Evolutionary conservation across 768 basidiomycete species (phyloP).

Genomic region (Dictyophora rubrovolvata): DNA sequence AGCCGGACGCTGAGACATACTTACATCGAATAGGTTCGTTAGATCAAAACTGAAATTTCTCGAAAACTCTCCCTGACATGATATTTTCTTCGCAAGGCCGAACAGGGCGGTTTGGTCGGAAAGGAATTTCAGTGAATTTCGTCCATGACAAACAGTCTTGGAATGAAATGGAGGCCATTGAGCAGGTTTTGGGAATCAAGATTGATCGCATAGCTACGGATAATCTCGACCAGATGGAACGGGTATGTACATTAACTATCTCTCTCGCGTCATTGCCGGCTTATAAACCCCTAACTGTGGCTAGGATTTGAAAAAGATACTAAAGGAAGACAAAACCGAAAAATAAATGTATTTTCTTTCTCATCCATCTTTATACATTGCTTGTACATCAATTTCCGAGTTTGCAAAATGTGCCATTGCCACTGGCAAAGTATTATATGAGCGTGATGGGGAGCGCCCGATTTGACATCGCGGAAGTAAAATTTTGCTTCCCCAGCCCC

Average conservation of each 20-base stretch:
- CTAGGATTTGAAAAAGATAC: conserved; percentile 8
- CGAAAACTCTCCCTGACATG: not conserved
- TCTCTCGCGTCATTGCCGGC: not conserved
- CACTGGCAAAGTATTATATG: not conserved
- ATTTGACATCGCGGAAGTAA: not conserved
- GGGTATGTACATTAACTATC: conserved; percentile 38
- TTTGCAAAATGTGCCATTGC: no score
- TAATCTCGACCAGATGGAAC: conserved; percentile 90
- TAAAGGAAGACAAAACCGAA: conserved; percentile 4
- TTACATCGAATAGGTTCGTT: conserved; percentile 89
- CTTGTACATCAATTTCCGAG: no score
- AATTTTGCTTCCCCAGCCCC: not conserved
- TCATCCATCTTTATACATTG: not conserved
- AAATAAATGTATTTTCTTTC: not conserved
- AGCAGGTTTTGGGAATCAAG: conserved; percentile 61
- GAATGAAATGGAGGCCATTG: conserved; percentile 84
- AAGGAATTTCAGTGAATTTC: conserved; percentile 95
- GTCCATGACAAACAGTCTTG: conserved; percentile 86
- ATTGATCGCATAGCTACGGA: conserved; percentile 83
- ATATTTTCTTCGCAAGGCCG: conserved; percentile 47
- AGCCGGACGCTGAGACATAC: conserved; percentile 92
- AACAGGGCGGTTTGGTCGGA: conserved; percentile 95
- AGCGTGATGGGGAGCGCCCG: not conserved
- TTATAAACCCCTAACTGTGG: not conserved
- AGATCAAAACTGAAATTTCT: not conserved